Base-by-base conservation (phyloP, 2,329 filamentous ascomycete genomes). In the Corinectria fuckeliana region DNA sequence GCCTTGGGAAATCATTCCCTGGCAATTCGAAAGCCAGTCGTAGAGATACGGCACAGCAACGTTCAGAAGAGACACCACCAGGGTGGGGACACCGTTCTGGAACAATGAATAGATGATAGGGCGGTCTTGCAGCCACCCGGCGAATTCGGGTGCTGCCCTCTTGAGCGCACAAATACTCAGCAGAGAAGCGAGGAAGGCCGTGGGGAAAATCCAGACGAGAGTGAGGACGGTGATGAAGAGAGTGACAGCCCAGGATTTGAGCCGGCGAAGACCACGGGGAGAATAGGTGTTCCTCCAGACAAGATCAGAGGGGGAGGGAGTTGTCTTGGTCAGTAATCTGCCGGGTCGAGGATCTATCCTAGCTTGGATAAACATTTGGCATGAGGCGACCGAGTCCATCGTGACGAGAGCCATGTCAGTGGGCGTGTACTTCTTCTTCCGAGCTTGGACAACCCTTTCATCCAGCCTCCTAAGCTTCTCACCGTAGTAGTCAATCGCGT, bases 301-400 rank as follows among this genome's bases (percentile, higher is more conserved):
- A n/a, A 99, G 88, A 72, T 98, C 94, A 0, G 91, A 88, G 0
- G 95, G 95, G 2, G 94, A 88, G 0, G 95, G 95, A 3, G 94
- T 93, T 25, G 91, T 85, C 60, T 92, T 93, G 8, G 94, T 93
- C 53, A 97, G 81, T 5, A 99, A 83, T 60, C 91, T 90, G 58
- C 93, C 89, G 0, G 96, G 95, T 10, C 91, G 89, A 3, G 95
- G 93, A 71, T 98, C 94, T 52, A 99, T 87, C 10, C 96, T 89
- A 4, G 95, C 93, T 76, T 99, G 95, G 41, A 97, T 92, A 21
- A 93, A 92, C 93, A 98, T 97, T 78, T 99, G 95, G 67, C 87
- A 89, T 28, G 93, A 90, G 13, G 93, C 91, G 49, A 97, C 95
- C 3, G 92, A 95, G 78, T 97, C 92, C 92, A 99, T 96, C 0